Base-by-base conservation (phyloP, 441 rosid genomes). In the Pelargonium myrrhifolium region DNA sequence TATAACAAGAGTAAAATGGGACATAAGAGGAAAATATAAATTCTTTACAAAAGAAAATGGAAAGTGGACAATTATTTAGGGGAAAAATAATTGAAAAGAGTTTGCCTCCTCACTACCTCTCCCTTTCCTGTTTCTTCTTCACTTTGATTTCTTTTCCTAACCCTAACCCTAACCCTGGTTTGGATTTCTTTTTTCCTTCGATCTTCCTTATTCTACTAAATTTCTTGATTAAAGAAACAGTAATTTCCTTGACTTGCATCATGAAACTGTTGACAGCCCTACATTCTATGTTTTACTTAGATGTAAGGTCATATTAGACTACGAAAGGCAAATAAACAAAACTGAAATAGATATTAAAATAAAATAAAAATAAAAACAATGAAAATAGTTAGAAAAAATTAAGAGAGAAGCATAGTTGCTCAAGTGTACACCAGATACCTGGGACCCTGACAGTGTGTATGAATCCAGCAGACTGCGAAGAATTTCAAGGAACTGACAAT, bases 401-500 rank as follows among this genome's bases (percentile, higher is more conserved):
- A 8, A 65, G 43, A 49, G 47, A 49, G 68, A 45, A 78, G 68
- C 42, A 55, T 31, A 51, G 64, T 53, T 55, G 68, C 61, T 68
- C 9, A 10, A 42, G 14, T 42, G 47, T 42, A 12, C 3, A 42
- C 47, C 51, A 67, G 55, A 79, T 65, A 94, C 98, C 98, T 92
- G 98, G 64, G 88, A 82, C 76, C 98, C 99, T 55, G 96, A 78
- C 71, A 87, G 70, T 66, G 93, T 81, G 75, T 82, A 84, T 21
- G 97, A 84, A 82, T 96, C 99, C 82, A 96, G 84, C 76, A 96
- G 86, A 84, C 91, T 90, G 43, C 98, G 96, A 68, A 96, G 89
- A 79, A 96, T 96, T 82, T 96, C 99, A 64, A 89, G 90, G 81
- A 96, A 96, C 68, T 93, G 98, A 84, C 97, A 96, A 67, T 96